Evolutionary conservation across 306 rosid genomes (phyloP).

Genomic region (Pueraria montana): DNA sequence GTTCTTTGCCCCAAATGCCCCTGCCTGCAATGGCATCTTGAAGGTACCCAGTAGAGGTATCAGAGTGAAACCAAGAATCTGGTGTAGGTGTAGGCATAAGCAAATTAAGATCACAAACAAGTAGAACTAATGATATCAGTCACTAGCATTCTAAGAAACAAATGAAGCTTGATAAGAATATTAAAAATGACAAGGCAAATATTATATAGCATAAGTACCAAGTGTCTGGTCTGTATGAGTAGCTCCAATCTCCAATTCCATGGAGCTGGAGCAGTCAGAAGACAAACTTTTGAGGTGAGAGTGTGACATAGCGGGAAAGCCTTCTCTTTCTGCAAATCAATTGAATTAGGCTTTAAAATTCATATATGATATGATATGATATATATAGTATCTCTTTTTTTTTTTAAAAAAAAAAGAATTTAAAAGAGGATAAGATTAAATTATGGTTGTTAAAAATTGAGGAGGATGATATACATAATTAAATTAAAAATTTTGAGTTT

Average conservation of each 20-base stretch:
- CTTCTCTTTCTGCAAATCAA: neutral
- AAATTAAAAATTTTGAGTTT: neutral
- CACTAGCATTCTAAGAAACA: neutral
- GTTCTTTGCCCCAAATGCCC: conserved; percentile 19
- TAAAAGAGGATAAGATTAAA: neutral
- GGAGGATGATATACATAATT: neutral
- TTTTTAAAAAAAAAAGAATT: neutral
- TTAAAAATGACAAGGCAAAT: neutral
- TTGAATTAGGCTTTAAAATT: neutral
- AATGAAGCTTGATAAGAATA: neutral
- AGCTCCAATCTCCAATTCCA: conserved; percentile 42
- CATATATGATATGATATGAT: neutral
- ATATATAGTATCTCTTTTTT: neutral
- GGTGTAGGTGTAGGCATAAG: neutral
- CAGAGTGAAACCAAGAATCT: conserved; percentile 42
- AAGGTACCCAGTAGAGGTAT: conserved; percentile 44
- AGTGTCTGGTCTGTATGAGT: conserved; percentile 22
- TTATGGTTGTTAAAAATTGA: neutral
- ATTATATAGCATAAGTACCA: conserved; percentile 12
- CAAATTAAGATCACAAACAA: neutral
- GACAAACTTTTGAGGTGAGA: conserved; percentile 16
- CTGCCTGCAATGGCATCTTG: conserved; percentile 44
- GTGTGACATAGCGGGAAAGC: neutral
- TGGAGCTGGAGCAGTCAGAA: conserved; percentile 37
- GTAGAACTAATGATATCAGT: neutral